phyloP scores from a whole-genome alignment of 2,329 filamentous ascomycete genomes.

The Apiospora malaysiana region DNA sequence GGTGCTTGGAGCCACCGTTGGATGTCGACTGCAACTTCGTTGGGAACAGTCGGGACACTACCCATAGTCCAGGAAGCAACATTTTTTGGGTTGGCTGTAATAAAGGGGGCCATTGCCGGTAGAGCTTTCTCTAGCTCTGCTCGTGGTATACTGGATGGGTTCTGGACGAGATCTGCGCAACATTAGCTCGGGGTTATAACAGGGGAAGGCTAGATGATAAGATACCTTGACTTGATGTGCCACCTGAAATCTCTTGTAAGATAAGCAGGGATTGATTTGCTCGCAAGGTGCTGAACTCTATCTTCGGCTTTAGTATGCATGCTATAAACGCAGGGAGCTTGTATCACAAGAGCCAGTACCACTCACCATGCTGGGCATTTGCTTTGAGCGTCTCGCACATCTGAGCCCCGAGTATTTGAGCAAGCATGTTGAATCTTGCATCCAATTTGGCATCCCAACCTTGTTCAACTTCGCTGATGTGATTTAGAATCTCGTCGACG shows the following conservation, averaged over 20 bases:
- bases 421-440: background rate
- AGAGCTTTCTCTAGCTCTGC: background rate
- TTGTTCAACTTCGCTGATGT: background rate
- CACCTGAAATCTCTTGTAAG: background rate
- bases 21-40: background rate
- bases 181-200: too few species aligned
- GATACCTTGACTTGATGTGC: background rate
- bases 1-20: background rate
- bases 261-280: background rate
- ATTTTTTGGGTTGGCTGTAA: background rate
- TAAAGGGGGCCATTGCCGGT: background rate
- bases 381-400: background rate
- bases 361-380: constrained; percentile 4
- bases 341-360: background rate
- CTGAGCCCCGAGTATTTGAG: background rate
- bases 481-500: background rate
- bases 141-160: too few species aligned
- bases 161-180: background rate
- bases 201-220: background rate
- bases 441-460: background rate
- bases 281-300: background rate
- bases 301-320: background rate
- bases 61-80: too few species aligned
- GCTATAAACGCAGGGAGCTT: too few species aligned
- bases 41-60: background rate